phyloP scores from a whole-genome alignment of 768 basidiomycete species.

The Phlegmacium glaucopus region DNA sequence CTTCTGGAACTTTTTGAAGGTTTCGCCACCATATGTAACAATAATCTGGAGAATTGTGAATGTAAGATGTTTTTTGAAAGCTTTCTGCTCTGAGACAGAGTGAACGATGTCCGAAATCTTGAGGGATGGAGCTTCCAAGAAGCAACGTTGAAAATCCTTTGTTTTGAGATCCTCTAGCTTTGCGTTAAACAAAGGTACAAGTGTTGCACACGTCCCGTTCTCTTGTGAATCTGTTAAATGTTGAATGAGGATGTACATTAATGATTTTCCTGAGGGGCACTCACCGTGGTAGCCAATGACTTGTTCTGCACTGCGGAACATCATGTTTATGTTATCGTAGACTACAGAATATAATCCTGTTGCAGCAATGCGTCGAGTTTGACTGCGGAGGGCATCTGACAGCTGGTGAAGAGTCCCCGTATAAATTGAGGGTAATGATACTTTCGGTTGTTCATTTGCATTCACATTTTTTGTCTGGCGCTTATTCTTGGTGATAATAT shows the following conservation, averaged over 20 bases:
- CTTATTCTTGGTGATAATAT: constrained; percentile 14
- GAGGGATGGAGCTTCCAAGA: constrained; percentile 21
- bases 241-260: no score
- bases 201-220: constrained; percentile 36
- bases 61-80: constrained; percentile 13
- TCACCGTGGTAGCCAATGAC: constrained; percentile 27
- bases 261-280: no score
- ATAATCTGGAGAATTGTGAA: constrained; percentile 29
- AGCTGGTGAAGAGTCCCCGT: constrained; percentile 18
- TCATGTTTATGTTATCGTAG: constrained; percentile 39
- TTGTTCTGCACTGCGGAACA: constrained; percentile 26
- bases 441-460: not conserved
- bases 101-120: constrained; percentile 24
- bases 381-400: constrained; percentile 17
- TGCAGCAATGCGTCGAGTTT: constrained; percentile 17
- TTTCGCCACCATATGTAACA: constrained; percentile 24
- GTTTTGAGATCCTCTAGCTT: constrained; percentile 20
- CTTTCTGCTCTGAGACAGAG: constrained; percentile 13
- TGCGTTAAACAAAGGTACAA: constrained; percentile 24
- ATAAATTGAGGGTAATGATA: no score
- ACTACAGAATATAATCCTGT: constrained; percentile 13
- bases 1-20: constrained; percentile 21
- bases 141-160: constrained; percentile 12
- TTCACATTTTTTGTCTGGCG: not conserved
- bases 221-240: constrained; percentile 27